A percentile compares a stretch with the other conserved stretches of the same genome.
These are phyloP conservation scores for Dactylellina parvicollis DNA, from an alignment of 2,329 filamentous ascomycete species.

Conservation along the genomic window DNA sequence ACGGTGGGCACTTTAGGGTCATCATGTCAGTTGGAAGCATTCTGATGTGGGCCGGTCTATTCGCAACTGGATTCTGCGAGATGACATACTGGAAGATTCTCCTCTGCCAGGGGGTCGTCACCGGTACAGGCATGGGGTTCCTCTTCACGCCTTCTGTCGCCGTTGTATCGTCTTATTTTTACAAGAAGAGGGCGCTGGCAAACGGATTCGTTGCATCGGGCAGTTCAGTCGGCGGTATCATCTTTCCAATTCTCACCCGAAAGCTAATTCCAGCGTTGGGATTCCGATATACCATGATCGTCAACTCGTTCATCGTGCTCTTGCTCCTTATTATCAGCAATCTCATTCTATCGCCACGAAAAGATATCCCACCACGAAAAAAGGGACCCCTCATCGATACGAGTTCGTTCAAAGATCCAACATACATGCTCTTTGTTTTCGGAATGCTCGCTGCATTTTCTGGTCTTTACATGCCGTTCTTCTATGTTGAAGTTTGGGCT, in stretches of 20 bases:
- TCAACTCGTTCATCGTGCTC: constrained; percentile 66
- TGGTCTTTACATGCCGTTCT: constrained; percentile 66
- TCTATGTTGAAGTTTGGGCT: constrained; percentile 61
- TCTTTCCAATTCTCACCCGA: constrained; percentile 70
- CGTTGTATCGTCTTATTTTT: constrained; percentile 71
- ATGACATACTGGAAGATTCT: constrained; percentile 62
- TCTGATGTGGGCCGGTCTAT: constrained; percentile 64
- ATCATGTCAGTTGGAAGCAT: constrained; percentile 63
- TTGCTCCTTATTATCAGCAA: constrained; percentile 64
- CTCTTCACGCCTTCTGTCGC: constrained; percentile 68
- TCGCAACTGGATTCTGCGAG: constrained; percentile 65
- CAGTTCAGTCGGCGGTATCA: constrained; percentile 70
- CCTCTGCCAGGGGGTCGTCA: constrained; percentile 67
- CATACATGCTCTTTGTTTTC: constrained; percentile 63
- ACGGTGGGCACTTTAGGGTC: constrained; percentile 65
- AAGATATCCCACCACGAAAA: constrained; percentile 57
- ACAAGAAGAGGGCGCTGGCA: constrained; percentile 69
- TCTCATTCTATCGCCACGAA: constrained; percentile 65
- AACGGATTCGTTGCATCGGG: constrained; percentile 71
- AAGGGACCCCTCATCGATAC: constrained; percentile 66
- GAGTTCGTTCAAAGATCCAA: constrained; percentile 65
- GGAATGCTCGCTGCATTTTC: constrained; percentile 62
- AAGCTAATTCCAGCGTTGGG: constrained; percentile 70
- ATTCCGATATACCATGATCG: constrained; percentile 73
- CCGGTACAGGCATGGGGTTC: constrained; percentile 68